Percentiles rank a stretch among this genome's conserved stretches.
Evolutionary conservation across 176 grass and related monocot genomes (phyloP).

Genomic region (Pharus latifolius): DNA sequence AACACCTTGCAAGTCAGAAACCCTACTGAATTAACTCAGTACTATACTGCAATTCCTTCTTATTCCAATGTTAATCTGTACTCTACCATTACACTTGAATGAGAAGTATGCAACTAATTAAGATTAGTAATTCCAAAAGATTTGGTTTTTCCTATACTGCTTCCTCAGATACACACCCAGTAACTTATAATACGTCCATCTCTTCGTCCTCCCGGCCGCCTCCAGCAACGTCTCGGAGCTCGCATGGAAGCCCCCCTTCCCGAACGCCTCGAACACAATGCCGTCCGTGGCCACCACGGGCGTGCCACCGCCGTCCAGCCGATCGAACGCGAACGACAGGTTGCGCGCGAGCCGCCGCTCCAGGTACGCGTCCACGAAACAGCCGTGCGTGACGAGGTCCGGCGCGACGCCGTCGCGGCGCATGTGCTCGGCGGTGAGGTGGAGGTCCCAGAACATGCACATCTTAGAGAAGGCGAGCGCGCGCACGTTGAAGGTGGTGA

Average conservation of each 20-base stretch:
- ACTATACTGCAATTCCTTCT: no score
- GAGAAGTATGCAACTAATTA: neutral
- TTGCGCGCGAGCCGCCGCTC: slow-evolving; percentile 69
- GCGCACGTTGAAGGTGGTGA: slow-evolving; percentile 85
- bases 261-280: slow-evolving; percentile 67
- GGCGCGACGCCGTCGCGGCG: slow-evolving; percentile 45
- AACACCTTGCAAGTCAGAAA: no score
- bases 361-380: slow-evolving; percentile 71
- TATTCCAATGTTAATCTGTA: no score
- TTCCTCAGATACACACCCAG: slow-evolving; percentile 55
- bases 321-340: slow-evolving; percentile 45
- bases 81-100: neutral
- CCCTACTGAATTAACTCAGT: no score
- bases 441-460: slow-evolving; percentile 97
- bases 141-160: slow-evolving; percentile 55
- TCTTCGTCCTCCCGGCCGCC: slow-evolving; percentile 17
- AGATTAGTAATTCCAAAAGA: slow-evolving; percentile 94
- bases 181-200: slow-evolving; percentile 64
- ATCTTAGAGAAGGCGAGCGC: slow-evolving; percentile 68
- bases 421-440: slow-evolving; percentile 82
- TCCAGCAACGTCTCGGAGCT: slow-evolving; percentile 59
- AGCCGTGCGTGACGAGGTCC: slow-evolving; percentile 76
- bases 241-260: slow-evolving; percentile 68
- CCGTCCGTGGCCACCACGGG: slow-evolving; percentile 46
- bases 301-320: slow-evolving; percentile 21